phyloP scores from a whole-genome alignment of 192 early-diverging fungal genomes.

The Coemansia sp. region DNA sequence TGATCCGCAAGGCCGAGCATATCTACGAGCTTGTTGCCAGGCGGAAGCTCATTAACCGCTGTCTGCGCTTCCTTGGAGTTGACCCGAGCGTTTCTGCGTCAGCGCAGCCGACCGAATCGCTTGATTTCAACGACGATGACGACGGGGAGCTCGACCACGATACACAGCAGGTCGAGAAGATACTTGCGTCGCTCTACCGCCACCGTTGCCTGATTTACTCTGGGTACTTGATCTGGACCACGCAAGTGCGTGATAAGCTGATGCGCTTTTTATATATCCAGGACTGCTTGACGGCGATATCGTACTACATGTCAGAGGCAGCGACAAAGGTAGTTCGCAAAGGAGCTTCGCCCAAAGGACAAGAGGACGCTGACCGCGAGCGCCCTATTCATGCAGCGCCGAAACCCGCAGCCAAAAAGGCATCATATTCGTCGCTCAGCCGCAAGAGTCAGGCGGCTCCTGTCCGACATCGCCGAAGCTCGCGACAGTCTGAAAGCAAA shows the following conservation, averaged over 20 bases:
- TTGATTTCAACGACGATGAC: conserved; percentile 7
- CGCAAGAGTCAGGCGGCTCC: not conserved
- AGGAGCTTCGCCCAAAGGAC: conserved; percentile 34
- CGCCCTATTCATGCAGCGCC: not conserved
- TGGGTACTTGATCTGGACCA: conserved; percentile 81
- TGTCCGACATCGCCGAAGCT: not conserved
- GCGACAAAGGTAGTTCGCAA: conserved; percentile 76
- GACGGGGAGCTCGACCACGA: conserved; percentile 28
- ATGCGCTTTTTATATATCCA: conserved; percentile 75
- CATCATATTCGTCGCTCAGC: not conserved
- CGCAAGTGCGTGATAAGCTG: conserved; percentile 75
- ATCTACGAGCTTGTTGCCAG: conserved; percentile 54
- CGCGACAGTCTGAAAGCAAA: not conserved
- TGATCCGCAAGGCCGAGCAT: conserved; percentile 48
- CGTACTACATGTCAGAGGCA: conserved; percentile 82
- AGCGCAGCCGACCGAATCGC: not conserved
- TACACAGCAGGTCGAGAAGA: conserved; percentile 51
- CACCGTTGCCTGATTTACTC: conserved; percentile 83
- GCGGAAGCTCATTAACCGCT: conserved; percentile 54
- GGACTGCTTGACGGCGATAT: conserved; percentile 64
- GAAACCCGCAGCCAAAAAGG: not conserved
- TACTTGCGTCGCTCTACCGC: conserved; percentile 59
- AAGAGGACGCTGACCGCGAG: not conserved
- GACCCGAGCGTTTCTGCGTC: conserved; percentile 8
- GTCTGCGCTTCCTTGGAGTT: conserved; percentile 44